Evolutionary conservation across 805 yeast genomes (phyloP).

Genomic region (Starmerella scarabaei): DNA sequence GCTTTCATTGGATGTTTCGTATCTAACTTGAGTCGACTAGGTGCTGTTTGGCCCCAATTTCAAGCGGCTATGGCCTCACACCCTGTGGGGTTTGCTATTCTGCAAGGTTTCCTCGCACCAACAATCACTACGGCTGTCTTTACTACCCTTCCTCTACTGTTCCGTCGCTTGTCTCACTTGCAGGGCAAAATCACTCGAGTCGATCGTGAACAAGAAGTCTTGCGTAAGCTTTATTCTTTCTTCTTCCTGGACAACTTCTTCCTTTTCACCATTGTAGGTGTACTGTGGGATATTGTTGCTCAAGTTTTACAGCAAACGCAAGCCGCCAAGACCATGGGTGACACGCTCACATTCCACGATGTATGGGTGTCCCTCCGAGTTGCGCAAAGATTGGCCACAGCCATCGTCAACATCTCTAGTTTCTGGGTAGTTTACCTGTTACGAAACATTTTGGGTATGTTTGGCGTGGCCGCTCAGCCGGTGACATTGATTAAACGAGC

Average conservation of each 20-base stretch:
- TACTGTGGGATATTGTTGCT: slow-evolving; percentile 28
- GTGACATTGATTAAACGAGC: slow-evolving; percentile 22
- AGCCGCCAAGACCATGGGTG: slow-evolving; percentile 2
- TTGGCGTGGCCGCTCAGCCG: slow-evolving; percentile 26
- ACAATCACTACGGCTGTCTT: slow-evolving; percentile 27
- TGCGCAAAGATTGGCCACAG: slow-evolving; percentile 26
- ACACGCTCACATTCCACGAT: slow-evolving; percentile 18
- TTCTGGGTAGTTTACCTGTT: slow-evolving; percentile 33
- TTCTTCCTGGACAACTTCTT: slow-evolving; percentile 31
- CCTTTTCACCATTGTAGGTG: slow-evolving; percentile 30
- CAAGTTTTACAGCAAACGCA: slow-evolving; percentile 22
- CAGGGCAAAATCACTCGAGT: slow-evolving; percentile 30
- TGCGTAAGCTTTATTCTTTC: slow-evolving; percentile 28
- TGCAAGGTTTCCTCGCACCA: slow-evolving; percentile 32
- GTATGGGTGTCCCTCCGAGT: slow-evolving; percentile 24
- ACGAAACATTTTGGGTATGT: slow-evolving; percentile 25
- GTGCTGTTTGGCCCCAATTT: slow-evolving; percentile 29
- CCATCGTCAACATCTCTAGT: slow-evolving; percentile 29
- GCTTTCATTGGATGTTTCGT: slow-evolving; percentile 32
- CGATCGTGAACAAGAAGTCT: slow-evolving; percentile 29
- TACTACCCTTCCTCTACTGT: slow-evolving; percentile 26
- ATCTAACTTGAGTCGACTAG: slow-evolving; percentile 28
- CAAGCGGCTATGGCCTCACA: slow-evolving; percentile 21
- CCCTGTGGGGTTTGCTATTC: slow-evolving; percentile 24
- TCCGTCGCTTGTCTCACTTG: slow-evolving; percentile 28